Base-by-base conservation (phyloP, 1,284 basidiomycete species). In the Boletus sp. region DNA sequence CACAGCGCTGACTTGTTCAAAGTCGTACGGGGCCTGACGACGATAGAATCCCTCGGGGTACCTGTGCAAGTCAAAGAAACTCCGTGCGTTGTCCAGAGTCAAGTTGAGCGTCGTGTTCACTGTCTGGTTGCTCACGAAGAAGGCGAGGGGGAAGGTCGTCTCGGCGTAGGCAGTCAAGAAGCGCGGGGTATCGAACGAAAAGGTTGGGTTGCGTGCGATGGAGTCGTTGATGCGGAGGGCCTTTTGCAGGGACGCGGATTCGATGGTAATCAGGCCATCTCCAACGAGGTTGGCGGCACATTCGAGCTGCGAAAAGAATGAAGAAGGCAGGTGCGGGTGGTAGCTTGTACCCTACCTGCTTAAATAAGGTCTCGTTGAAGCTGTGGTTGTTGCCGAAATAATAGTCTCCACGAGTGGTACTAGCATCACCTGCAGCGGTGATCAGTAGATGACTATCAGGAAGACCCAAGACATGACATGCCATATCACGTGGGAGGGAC, bases 361-460 rank as follows among this genome's bases (percentile, higher is more conserved):
- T 30, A 19, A 61, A 65, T 36, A 64, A 32, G 3, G 57, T 60
- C 41, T 64, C 52, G 2, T 58, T 62, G 46, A 64, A 64, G 2
- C 56, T 62, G 46, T 62, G 62, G 32, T 58, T 64, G 37, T 61
- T 30, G 1, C 60, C 59, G n/a, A 61, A 53, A 46, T 60, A 62
- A 34, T 8, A 49, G 29, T 64, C 58, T 8, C 40, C 51, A 4
- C 55, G 61, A 2, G 57, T 65, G 8, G 48, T 56, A 26, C 61
- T 64, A 9, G 47, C 51, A 41, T 59, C 58, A 8, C 60, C 60
- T 63, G 29, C 10, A 26, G 7, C 43, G n/a, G 14, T 3, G 8
- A 22, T 56, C 4, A 46, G 26, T 12, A 2, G 8, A 33, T 17
- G 10, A 10, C 12, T 20, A 16, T 16, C 4, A 8, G 40, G 25